Evolutionary conservation across 352 stramenopile species (phyloP).

Genomic region (Pilasporangium apinafurcum): DNA sequence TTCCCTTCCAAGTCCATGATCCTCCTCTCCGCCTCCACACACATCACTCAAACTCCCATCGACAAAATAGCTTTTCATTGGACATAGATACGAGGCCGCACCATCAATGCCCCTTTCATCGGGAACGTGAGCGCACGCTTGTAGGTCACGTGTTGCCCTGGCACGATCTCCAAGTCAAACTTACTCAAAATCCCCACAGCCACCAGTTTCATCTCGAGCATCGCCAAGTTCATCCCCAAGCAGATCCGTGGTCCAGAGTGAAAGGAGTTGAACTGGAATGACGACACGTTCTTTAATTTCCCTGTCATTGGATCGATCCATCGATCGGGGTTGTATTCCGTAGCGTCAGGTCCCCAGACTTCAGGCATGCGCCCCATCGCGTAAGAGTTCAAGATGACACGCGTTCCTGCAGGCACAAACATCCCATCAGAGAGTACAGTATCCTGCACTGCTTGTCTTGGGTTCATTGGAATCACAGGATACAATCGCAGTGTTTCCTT

Average conservation of each 20-base stretch:
- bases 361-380: constrained; percentile 13
- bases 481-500: constrained; percentile 34
- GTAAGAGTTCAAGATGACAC: constrained; percentile 16
- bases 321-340: constrained; percentile 18
- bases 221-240: constrained; percentile 17
- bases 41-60: too few relatives aligned
- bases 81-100: too few relatives aligned
- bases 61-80: too few relatives aligned
- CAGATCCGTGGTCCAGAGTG: constrained; percentile 17
- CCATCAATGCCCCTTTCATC: too few relatives aligned
- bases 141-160: constrained; percentile 14
- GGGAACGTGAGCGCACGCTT: constrained; percentile 13
- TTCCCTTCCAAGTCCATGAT: too few relatives aligned
- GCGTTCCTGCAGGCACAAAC: constrained; percentile 8
- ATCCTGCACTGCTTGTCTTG: constrained; percentile 12
- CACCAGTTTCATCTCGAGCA: too few relatives aligned
- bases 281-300: constrained; percentile 4
- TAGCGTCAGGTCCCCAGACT: constrained; percentile 14
- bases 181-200: too few relatives aligned
- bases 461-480: constrained; percentile 26
- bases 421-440: constrained; percentile 27
- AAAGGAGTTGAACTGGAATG: constrained; percentile 17
- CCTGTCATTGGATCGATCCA: constrained; percentile 5
- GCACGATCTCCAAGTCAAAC: constrained; percentile 24
- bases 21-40: too few relatives aligned